Base-by-base conservation (phyloP, 768 basidiomycete species). In the Pleurotus tuber-regium region DNA sequence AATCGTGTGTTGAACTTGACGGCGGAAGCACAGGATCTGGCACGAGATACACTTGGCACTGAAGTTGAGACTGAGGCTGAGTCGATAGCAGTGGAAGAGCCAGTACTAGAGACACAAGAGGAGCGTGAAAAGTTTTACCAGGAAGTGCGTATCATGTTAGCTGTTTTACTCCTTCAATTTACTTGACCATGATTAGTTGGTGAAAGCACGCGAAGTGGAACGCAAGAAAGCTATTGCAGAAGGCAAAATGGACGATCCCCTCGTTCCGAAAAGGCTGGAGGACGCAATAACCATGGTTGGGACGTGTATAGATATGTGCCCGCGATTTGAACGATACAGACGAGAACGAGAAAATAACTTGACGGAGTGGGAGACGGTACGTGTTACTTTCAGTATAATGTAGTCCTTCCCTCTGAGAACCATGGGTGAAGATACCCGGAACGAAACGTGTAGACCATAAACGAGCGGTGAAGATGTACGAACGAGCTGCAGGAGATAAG, bases 271-370 rank as follows among this genome's bases (percentile, higher is more conserved):
- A 62, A 78, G 86, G 11, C 76, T 97, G 2, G 90, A 90, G 58
- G 86, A 96, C 57, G 94, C 95, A 14, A 93, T 95, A 50, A 87
- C 86, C n/a, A 86, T 98, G 64, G 82, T 90, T 11, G 95, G 95
- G 19, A 95, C 92, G 1, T 98, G 96, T 62, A 70, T 77, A 71
- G 87, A 90, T 54, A 97, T 98, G 93, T 98, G 95, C 63, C 94
- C 95, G 2, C 82, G 88, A 35, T 97, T 92, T 61, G 96, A 98
- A 67, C 79, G 90, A 23, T 94, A 96, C 65, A 79, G 92, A 57
- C 79, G 96, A 30, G 92, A 98, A 65, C 79, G 86, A 54, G 90
- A 94, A 64, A 89, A 90, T 64, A 90, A 92, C 58, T 76, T 98
- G 1, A 87, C 89, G 55, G 80, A 84, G 59, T 88, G 86, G 80